Base-by-base conservation (phyloP, 768 basidiomycete species). In the Pleurotus sapidus region DNA sequence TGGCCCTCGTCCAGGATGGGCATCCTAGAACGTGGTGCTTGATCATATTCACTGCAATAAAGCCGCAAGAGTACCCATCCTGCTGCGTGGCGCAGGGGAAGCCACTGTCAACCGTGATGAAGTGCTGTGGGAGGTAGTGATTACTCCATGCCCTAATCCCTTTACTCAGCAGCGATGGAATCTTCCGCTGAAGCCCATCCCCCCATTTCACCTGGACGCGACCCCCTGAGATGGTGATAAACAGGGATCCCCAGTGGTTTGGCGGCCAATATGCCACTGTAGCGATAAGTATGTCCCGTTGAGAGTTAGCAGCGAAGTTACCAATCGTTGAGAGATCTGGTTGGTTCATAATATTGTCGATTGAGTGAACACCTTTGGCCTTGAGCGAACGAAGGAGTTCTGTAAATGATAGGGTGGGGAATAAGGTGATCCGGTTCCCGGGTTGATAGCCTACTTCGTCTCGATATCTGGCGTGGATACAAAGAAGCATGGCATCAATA, bases 241-340 rank as follows among this genome's bases (percentile, higher is more conserved):
- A 8, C 9, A 50, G 55, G 12, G 56, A 46, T 18, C 59, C 59
- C 59, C 62, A 63, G 42, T 63, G 59, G 12, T 25, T 8, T 2
- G 53, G 56, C 1, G 43, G 24, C 7, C 24, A 49, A n/a, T 27
- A 56, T 11, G 55, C 48, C 20, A 40, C 18, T 18, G 20, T 24
- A 27, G 15, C 17, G 7, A 54, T 40, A 3, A n/a, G 23, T 17
- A 12, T 39, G n/a, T 54, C 24, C 15, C 17, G n/a, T 23, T 39
- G 37, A 27, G 23, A 14, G n/a, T 5, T n/a, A 17, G 42, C 38
- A 18, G 18, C 18, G 7, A 30, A 23, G 15, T 18, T 49, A n/a
- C 48, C 48, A 14, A 49, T 49, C 14, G 17, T 18, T 14, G 18
- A 15, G 27, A 49, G 48, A 8, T 27, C 25, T 34, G 24, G 15